These are phyloP conservation scores for Phytophthora ohioensis DNA, from an alignment of 352 stramenopile species.

Conservation along the genomic window DNA sequence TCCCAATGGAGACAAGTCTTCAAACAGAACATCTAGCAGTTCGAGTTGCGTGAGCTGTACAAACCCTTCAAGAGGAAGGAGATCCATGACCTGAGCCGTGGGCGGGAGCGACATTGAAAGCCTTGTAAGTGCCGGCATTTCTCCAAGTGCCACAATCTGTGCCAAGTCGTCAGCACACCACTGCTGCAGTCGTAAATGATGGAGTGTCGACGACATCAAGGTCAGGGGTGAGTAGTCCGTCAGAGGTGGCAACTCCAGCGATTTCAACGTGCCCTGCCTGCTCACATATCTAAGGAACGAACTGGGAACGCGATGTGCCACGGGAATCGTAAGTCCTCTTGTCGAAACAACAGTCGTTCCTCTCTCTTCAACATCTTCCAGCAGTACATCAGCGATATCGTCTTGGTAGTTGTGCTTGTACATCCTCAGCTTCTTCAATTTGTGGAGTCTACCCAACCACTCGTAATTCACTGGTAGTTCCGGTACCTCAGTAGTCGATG, in stretches of 20 bases:
- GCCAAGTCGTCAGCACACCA: slow-evolving; percentile 53
- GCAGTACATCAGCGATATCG: slow-evolving; percentile 43
- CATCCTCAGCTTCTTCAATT: slow-evolving; percentile 49
- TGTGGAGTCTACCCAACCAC: slow-evolving; percentile 42
- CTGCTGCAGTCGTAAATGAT: slow-evolving; percentile 50
- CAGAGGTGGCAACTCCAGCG: slow-evolving; percentile 45
- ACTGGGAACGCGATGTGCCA: slow-evolving; percentile 45
- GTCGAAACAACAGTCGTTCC: slow-evolving; percentile 25
- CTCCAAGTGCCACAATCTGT: slow-evolving; percentile 38
- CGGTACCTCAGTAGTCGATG: neutral
- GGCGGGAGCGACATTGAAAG: slow-evolving; percentile 51
- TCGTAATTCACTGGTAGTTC: slow-evolving; percentile 25
- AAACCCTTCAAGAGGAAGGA: slow-evolving; percentile 52
- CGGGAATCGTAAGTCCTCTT: slow-evolving; percentile 40
- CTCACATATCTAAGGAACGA: slow-evolving; percentile 42
- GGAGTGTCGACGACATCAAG: slow-evolving; percentile 36
- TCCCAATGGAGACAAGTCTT: slow-evolving; percentile 54
- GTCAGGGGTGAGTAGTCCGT: slow-evolving; percentile 46
- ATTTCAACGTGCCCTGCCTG: slow-evolving; percentile 35
- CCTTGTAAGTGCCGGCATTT: slow-evolving; percentile 39
- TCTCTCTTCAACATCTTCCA: slow-evolving; percentile 42
- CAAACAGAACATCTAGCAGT: slow-evolving; percentile 59
- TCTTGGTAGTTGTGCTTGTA: slow-evolving; percentile 52
- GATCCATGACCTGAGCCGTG: slow-evolving; percentile 48
- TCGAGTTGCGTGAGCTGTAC: slow-evolving; percentile 54